Conservation (phyloP, 2,329 filamentous ascomycete species). For the Leptoxyphium fumago region DNA sequence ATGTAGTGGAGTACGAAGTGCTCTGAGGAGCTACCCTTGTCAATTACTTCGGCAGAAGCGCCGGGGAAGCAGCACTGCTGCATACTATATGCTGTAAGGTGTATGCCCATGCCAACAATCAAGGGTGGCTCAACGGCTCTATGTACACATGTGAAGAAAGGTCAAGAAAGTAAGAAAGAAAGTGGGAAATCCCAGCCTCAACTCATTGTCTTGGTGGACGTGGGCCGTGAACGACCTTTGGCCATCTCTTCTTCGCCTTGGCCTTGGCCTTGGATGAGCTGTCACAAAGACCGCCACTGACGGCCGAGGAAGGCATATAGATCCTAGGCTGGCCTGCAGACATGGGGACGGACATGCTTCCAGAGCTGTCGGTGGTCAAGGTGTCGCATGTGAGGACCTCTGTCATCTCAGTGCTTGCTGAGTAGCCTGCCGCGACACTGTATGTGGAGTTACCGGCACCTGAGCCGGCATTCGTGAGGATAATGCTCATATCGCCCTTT, state of each 20-base stretch:
- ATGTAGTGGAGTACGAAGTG: no score
- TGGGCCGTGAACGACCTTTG: not conserved
- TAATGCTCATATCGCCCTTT: slow-evolving; percentile 29
- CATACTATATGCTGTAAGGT: not conserved
- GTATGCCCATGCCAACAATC: not conserved
- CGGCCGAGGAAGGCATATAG: slow-evolving; percentile 16
- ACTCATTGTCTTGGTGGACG: not conserved
- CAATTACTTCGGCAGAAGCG: not conserved
- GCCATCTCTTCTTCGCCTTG: not conserved
- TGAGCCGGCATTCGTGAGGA: slow-evolving; percentile 15
- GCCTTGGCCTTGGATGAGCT: not conserved
- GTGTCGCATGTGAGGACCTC: slow-evolving; percentile 33
- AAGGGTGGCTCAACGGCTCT: not conserved
- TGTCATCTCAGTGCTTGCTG: slow-evolving; percentile 12
- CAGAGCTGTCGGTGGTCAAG: slow-evolving; percentile 24
- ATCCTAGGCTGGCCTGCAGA: slow-evolving; percentile 20
- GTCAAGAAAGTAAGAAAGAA: not conserved
- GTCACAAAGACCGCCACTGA: slow-evolving; percentile 8
- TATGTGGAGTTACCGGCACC: slow-evolving; percentile 11
- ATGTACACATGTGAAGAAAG: not conserved
- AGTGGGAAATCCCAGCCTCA: not conserved
- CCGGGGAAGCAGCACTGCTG: not conserved
- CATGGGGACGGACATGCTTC: slow-evolving; percentile 22
- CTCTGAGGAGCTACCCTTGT: no score
- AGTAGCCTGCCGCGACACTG: slow-evolving; percentile 14